These are phyloP conservation scores for Sugiyamaella chiloensis DNA, from an alignment of 805 yeast genomes.

Conservation along the genomic window DNA sequence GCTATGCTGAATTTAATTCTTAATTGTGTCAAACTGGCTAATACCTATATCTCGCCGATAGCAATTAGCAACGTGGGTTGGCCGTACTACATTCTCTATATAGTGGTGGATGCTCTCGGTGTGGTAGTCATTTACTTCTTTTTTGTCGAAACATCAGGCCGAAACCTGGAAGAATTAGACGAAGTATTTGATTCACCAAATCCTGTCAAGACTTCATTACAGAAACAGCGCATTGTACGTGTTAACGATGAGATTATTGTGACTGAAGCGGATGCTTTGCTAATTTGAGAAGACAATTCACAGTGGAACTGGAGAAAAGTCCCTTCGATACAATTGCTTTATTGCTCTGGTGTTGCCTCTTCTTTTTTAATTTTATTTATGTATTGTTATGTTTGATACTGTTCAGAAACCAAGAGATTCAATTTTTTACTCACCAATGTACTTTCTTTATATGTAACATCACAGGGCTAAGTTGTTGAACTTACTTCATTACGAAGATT, in stretches of 20 bases:
- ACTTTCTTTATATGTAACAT: too few relatives aligned
- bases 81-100: constrained; percentile 35
- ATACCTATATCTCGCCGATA: constrained; percentile 24
- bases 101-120: constrained; percentile 32
- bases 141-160: constrained; percentile 74
- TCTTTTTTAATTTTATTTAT: too few relatives aligned
- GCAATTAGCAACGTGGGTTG: constrained; percentile 35
- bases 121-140: constrained; percentile 54
- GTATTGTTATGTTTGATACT: too few relatives aligned
- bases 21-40: constrained; percentile 33
- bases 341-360: too few relatives aligned
- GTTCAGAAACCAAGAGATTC: too few relatives aligned
- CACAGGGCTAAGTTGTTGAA: too few relatives aligned
- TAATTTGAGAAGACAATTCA: too few relatives aligned
- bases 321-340: too few relatives aligned
- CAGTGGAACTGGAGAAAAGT: too few relatives aligned
- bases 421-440: too few relatives aligned
- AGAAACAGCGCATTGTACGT: constrained; percentile 5
- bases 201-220: constrained; percentile 21
- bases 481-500: too few relatives aligned
- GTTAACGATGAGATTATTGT: constrained; percentile 5
- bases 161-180: constrained; percentile 76
- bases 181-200: constrained; percentile 39
- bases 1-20: constrained; percentile 29
- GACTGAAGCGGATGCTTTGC: too few relatives aligned